These are phyloP conservation scores for Phytophthora sp. DNA, from an alignment of 352 stramenopile species.

Conservation along the genomic window DNA sequence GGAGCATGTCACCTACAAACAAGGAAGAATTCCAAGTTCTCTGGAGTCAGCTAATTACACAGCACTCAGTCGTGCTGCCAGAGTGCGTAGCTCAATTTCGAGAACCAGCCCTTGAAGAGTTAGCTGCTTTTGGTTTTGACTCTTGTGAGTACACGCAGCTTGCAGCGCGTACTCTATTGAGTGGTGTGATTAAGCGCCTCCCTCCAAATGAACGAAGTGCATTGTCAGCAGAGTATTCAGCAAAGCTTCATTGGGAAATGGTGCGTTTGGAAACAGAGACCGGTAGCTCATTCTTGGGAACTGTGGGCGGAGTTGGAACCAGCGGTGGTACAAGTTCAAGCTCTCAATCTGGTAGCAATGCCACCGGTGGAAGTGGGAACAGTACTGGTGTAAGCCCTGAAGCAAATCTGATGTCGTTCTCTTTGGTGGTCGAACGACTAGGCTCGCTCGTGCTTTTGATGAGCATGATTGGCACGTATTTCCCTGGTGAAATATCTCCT, in stretches of 20 bases:
- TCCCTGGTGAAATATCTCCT: conserved; percentile 81
- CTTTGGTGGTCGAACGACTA: conserved; percentile 56
- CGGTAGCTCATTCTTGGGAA: conserved; percentile 37
- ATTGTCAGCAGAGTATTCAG: conserved; percentile 75
- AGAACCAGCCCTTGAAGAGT: conserved; percentile 74
- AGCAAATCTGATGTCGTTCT: conserved; percentile 34
- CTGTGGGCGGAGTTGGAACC: conserved; percentile 18
- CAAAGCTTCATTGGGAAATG: conserved; percentile 83
- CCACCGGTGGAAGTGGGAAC: conserved; percentile 37
- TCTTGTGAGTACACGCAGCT: conserved; percentile 79
- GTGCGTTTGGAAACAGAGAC: conserved; percentile 72
- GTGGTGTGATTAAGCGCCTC: conserved; percentile 80
- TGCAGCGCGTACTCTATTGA: conserved; percentile 70
- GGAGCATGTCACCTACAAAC: conserved; percentile 38
- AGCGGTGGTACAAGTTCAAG: conserved; percentile 14
- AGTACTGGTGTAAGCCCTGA: background rate
- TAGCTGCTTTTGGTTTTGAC: conserved; percentile 82
- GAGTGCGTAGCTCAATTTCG: conserved; percentile 72
- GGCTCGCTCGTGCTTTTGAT: conserved; percentile 80
- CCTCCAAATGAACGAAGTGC: conserved; percentile 43
- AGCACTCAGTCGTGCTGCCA: conserved; percentile 81
- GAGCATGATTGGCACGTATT: conserved; percentile 89
- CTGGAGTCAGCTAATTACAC: conserved; percentile 88
- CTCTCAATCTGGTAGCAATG: conserved; percentile 22
- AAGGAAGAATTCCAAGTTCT: conserved; percentile 87